phyloP scores from a whole-genome alignment of 805 yeast genomes.

The Barnettozyma siamensis region DNA sequence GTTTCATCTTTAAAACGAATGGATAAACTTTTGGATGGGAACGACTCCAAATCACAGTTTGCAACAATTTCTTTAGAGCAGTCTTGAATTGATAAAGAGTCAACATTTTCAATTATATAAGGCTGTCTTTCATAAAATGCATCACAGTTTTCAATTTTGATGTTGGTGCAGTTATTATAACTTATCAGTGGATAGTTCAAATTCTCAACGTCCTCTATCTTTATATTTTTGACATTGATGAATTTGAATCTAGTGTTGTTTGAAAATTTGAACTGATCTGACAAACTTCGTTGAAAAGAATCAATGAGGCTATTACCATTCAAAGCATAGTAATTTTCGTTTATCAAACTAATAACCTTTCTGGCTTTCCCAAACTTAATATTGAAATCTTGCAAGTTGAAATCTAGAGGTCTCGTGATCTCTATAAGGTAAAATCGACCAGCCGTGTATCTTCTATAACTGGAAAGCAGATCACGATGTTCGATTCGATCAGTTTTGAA shows the following conservation, averaged over 20 bases:
- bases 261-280: background rate
- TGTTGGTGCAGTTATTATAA: background rate
- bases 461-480: background rate
- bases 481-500: background rate
- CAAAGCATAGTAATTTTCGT: background rate
- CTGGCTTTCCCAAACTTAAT: conserved; percentile 1
- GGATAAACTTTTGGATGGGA: background rate
- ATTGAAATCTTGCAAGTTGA: background rate
- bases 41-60: background rate
- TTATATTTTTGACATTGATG: background rate
- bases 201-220: background rate
- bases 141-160: background rate
- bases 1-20: background rate
- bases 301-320: background rate
- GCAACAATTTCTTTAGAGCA: background rate
- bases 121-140: background rate
- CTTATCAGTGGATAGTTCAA: conserved; percentile 1
- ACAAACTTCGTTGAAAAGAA: background rate
- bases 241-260: conserved; percentile 2
- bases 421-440: conserved; percentile 7
- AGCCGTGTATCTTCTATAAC: background rate
- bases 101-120: background rate
- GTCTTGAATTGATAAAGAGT: background rate
- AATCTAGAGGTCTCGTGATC: background rate
- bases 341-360: conserved; percentile 4